Conservation (phyloP, 2,329 filamentous ascomycete species). For the Cercospora beticola region DNA sequence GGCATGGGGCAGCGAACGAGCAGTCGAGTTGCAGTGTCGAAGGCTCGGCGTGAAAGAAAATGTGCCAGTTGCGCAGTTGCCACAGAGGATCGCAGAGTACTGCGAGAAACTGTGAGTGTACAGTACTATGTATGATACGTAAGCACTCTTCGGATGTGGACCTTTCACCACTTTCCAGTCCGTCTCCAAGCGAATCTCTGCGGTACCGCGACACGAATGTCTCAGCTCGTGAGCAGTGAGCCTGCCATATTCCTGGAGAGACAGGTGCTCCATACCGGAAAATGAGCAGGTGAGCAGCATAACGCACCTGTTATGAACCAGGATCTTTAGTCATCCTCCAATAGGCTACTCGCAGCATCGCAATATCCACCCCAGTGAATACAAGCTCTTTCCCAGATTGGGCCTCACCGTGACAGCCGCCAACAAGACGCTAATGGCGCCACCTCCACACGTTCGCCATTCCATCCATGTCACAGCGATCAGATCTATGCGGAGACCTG, state of each 20-base stretch:
- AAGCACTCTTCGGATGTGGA: background rate
- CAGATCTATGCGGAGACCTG: background rate
- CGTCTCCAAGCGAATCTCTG: background rate
- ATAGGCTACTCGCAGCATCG: background rate
- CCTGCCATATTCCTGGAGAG: background rate
- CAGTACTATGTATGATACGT: background rate
- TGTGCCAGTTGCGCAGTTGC: slow-evolving; percentile 16
- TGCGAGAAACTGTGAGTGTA: slow-evolving; percentile 21
- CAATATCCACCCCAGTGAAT: background rate
- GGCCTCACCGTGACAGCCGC: background rate
- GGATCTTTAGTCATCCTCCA: background rate
- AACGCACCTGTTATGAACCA: background rate
- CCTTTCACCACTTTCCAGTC: background rate
- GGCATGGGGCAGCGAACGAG: slow-evolving; percentile 57
- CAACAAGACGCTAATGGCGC: background rate
- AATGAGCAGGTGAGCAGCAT: background rate
- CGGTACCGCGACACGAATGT: background rate
- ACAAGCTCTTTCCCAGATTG: background rate
- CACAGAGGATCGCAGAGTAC: slow-evolving; percentile 18
- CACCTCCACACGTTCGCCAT: background rate
- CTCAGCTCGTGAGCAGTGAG: background rate
- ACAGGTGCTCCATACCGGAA: background rate
- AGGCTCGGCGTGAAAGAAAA: slow-evolving; percentile 61
- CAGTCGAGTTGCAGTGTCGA: slow-evolving; percentile 78
- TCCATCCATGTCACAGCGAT: background rate